phyloP scores from a whole-genome alignment of 2,329 filamentous ascomycete species.

The Paraphoma sp. region DNA sequence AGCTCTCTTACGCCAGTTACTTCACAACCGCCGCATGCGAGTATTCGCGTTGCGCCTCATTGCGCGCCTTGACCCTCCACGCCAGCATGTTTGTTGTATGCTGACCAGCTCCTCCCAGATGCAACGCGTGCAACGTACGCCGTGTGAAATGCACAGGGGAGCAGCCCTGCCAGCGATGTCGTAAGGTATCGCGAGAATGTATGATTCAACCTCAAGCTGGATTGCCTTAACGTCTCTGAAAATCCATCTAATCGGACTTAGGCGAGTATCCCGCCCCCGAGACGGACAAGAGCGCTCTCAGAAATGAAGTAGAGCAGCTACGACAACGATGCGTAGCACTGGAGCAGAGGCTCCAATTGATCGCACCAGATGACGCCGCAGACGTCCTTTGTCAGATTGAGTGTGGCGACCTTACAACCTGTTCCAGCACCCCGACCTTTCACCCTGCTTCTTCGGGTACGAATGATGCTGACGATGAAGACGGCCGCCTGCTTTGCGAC shows the following conservation, averaged over 20 bases:
- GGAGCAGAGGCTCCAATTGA: slow-evolving; percentile 21
- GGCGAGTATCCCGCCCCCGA: slow-evolving; percentile 28
- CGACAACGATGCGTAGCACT: slow-evolving; percentile 27
- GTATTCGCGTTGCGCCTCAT: background rate
- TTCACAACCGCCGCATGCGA: no score
- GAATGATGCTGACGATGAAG: slow-evolving; percentile 15
- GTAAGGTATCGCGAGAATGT: slow-evolving; percentile 23
- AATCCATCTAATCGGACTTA: background rate
- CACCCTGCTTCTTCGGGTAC: slow-evolving; percentile 10
- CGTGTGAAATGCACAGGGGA: slow-evolving; percentile 34
- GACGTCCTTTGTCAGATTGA: slow-evolving; percentile 19
- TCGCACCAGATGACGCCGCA: slow-evolving; percentile 21
- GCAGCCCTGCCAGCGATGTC: slow-evolving; percentile 34
- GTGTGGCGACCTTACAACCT: slow-evolving; percentile 9
- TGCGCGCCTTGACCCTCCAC: background rate
- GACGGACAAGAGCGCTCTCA: slow-evolving; percentile 22
- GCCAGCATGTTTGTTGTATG: background rate
- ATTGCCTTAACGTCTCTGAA: background rate
- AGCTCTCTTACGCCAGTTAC: no score
- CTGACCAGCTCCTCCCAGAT: slow-evolving; percentile 21
- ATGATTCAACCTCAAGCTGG: background rate
- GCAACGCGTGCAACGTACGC: slow-evolving; percentile 34
- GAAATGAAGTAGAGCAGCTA: slow-evolving; percentile 30
- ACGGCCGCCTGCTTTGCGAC: slow-evolving; percentile 28
- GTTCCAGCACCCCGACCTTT: slow-evolving; percentile 10